phyloP scores from a whole-genome alignment of 2,329 filamentous ascomycete genomes.

The Septoria linicola region DNA sequence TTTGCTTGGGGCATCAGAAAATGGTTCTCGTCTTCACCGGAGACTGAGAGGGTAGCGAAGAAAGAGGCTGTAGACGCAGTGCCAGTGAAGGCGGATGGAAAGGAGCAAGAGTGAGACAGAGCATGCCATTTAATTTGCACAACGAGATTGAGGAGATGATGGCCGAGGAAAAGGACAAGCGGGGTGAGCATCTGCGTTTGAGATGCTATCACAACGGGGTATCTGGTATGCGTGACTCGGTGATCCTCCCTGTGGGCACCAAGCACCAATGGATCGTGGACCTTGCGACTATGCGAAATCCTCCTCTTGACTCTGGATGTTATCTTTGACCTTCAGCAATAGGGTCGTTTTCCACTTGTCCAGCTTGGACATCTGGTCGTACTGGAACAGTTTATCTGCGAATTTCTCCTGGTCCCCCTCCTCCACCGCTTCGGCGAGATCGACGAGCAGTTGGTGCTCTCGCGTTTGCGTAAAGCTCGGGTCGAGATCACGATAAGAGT shows the following conservation, averaged over 20 bases:
- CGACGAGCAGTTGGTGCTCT: constrained; percentile 77
- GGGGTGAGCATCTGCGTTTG: too few relatives aligned
- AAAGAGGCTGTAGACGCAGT: neutral
- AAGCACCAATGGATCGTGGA: neutral
- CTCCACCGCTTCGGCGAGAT: constrained; percentile 73
- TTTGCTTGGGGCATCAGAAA: constrained; percentile 33
- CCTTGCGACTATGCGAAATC: constrained; percentile 58
- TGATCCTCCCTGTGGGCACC: neutral
- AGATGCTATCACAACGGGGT: neutral
- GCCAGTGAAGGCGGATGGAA: neutral
- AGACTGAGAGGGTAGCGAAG: neutral
- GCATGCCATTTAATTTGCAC: too few relatives aligned
- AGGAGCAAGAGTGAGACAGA: constrained; percentile 3
- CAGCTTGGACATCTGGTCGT: constrained; percentile 86
- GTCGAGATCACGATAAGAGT: constrained; percentile 78
- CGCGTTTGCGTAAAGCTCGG: constrained; percentile 72
- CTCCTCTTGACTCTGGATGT: constrained; percentile 69
- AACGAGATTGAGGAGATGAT: too few relatives aligned
- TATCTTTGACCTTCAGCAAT: constrained; percentile 76
- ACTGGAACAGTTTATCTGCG: constrained; percentile 82
- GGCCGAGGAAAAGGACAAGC: too few relatives aligned
- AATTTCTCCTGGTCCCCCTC: constrained; percentile 78
- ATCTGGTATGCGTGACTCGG: neutral
- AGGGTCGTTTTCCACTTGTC: constrained; percentile 97
- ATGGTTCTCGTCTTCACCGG: constrained; percentile 20